A percentile compares a stretch with the other conserved stretches of the same genome.
Conservation (phyloP, 768 basidiomycete species). For the Gyrodon lividus region DNA sequence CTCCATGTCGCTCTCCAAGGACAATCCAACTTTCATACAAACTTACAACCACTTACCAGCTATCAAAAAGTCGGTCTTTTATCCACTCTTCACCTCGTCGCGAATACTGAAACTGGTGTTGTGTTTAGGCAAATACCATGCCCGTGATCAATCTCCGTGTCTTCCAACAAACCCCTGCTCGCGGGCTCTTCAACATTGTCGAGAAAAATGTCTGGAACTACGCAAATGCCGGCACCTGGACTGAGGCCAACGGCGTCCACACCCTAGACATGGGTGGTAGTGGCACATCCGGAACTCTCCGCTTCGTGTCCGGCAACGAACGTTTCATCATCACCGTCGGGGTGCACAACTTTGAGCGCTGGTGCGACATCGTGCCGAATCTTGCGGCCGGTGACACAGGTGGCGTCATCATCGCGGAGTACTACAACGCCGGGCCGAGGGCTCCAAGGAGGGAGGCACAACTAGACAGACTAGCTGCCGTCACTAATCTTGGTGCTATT, state of each 20-base stretch:
- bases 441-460: too few relatives aligned
- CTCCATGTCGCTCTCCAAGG: too few relatives aligned
- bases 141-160: constrained; percentile 15
- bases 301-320: constrained; percentile 30
- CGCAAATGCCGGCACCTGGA: constrained; percentile 33
- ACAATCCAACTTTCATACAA: too few relatives aligned
- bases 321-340: constrained; percentile 34
- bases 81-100: too few relatives aligned
- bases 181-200: constrained; percentile 26
- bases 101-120: too few relatives aligned
- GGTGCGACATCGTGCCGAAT: constrained; percentile 38
- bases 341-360: constrained; percentile 36
- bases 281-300: constrained; percentile 38
- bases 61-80: too few relatives aligned
- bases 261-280: constrained; percentile 37
- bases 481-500: too few relatives aligned
- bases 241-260: constrained; percentile 14
- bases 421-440: constrained; percentile 13
- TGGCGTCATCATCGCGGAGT: constrained; percentile 22
- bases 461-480: too few relatives aligned
- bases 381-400: constrained; percentile 26
- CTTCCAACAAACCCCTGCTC: constrained; percentile 11
- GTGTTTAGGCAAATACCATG: constrained; percentile 1
- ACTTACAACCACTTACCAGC: too few relatives aligned
- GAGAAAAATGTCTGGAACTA: constrained; percentile 37